Percentiles rank a stretch among this genome's conserved stretches.
These are phyloP conservation scores for Leccinum longicurvipes DNA, from an alignment of 768 basidiomycete genomes.

Conservation along the genomic window DNA sequence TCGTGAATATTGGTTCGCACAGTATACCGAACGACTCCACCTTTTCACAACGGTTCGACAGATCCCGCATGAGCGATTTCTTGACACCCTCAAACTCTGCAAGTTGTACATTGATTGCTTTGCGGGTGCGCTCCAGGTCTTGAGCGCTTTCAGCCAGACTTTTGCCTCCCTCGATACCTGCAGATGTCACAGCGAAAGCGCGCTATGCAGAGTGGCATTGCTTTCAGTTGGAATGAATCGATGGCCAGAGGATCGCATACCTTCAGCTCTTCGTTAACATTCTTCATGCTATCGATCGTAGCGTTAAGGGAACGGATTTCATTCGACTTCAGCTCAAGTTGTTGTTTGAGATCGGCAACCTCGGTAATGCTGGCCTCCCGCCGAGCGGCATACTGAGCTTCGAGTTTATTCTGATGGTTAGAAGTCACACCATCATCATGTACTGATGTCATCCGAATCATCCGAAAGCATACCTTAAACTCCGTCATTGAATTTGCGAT, in stretches of 20 bases:
- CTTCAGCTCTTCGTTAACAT: conserved; percentile 97
- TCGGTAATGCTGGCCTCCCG: conserved; percentile 88
- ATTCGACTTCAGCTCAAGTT: conserved; percentile 77
- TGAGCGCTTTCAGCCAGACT: conserved; percentile 95
- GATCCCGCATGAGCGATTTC: conserved; percentile 96
- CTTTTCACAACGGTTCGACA: conserved; percentile 99
- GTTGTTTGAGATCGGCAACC: conserved; percentile 81
- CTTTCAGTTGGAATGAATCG: conserved; percentile 3
- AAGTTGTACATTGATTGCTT: conserved; percentile 95
- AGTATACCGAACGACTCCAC: conserved; percentile 39
- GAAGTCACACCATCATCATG: conserved; percentile 1
- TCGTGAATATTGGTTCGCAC: conserved; percentile 9
- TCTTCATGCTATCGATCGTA: conserved; percentile 89
- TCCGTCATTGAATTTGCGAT: conserved; percentile 83
- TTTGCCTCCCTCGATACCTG: conserved; percentile 95
- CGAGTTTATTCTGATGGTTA: conserved; percentile 74
- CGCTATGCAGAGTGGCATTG: conserved; percentile 50
- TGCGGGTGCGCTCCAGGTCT: conserved; percentile 94
- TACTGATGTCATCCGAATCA: not conserved
- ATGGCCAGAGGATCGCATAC: conserved; percentile 41
- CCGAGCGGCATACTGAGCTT: conserved; percentile 89
- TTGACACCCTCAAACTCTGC: conserved; percentile 99
- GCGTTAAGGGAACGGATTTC: conserved; percentile 84
- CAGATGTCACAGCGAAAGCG: conserved; percentile 94
- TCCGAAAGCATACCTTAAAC: conserved; percentile 62